These are phyloP conservation scores for Oryza brachyantha DNA, from an alignment of 176 grass and related monocot genomes.

Conservation along the genomic window DNA sequence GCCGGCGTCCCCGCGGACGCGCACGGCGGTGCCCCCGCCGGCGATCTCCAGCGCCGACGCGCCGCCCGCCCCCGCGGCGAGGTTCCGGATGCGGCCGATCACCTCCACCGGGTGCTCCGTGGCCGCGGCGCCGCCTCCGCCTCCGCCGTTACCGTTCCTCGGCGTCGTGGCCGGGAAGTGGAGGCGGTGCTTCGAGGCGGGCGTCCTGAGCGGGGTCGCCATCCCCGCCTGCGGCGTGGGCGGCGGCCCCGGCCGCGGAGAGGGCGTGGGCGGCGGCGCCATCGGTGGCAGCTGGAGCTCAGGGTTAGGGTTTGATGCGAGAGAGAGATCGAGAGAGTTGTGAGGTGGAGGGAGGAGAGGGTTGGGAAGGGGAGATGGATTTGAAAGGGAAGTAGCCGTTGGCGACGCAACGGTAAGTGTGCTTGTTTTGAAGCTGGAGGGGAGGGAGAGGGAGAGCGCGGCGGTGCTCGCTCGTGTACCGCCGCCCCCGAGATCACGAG, in stretches of 20 bases:
- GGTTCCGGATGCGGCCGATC: conserved; percentile 75
- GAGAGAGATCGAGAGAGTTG: background rate
- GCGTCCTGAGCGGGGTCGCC: conserved; percentile 46
- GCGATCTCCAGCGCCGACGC: conserved; percentile 54
- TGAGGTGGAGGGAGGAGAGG: background rate
- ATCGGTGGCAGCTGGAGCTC: conserved; percentile 9
- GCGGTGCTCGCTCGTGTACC: background rate
- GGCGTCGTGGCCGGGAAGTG: conserved; percentile 55
- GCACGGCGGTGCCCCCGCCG: conserved; percentile 42
- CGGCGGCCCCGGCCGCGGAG: conserved; percentile 22
- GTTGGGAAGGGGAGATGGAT: background rate
- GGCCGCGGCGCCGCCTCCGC: too few relatives aligned
- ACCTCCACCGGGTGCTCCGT: conserved; percentile 94
- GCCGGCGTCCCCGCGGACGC: conserved; percentile 60
- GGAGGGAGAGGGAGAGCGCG: background rate
- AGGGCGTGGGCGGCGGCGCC: conserved; percentile 55
- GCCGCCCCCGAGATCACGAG: conserved; percentile 7
- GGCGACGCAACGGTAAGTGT: conserved; percentile 32
- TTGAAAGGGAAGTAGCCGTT: conserved; percentile 36
- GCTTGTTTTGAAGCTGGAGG: conserved; percentile 50
- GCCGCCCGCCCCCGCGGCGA: conserved; percentile 26
- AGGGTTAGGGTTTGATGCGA: conserved; percentile 18
- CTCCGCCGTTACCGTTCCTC: conserved; percentile 10
- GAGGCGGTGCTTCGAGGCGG: conserved; percentile 73
- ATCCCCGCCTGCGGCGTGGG: conserved; percentile 21